These are phyloP conservation scores for Phalaenopsis aphrodite DNA, from an alignment of 106 monocot genomes.

Conservation along the genomic window DNA sequence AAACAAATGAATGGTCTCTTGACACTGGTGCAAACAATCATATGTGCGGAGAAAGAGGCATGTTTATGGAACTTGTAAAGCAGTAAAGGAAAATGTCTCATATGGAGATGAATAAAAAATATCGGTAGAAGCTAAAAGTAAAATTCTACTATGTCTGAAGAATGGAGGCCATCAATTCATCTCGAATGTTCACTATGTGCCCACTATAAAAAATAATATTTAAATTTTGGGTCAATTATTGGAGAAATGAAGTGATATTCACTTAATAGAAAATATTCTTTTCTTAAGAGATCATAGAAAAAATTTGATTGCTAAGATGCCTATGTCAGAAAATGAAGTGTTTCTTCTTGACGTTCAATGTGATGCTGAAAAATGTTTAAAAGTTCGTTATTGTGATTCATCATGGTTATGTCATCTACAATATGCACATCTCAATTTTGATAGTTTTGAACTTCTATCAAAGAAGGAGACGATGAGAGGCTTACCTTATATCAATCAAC, in stretches of 20 bases:
- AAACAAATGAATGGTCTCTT: neutral
- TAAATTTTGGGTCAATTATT: slow-evolving; percentile 12
- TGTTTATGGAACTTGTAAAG: neutral
- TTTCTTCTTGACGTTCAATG: slow-evolving; percentile 5
- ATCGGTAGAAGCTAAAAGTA: neutral
- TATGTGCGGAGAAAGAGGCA: neutral
- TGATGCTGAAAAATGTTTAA: neutral
- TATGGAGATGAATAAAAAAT: slow-evolving; percentile 8
- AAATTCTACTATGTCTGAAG: slow-evolving; percentile 6
- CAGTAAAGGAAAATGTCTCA: neutral
- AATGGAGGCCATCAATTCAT: neutral
- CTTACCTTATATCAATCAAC: neutral
- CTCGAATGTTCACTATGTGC: neutral
- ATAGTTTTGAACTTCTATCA: neutral
- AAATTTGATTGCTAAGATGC: slow-evolving; percentile 7
- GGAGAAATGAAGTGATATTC: neutral
- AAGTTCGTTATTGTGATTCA: neutral
- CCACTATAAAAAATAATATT: slow-evolving; percentile 14
- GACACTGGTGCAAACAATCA: neutral
- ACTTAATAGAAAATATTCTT: slow-evolving; percentile 6
- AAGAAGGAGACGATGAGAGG: slow-evolving; percentile 2
- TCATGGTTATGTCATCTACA: slow-evolving; percentile 17
- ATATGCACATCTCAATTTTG: slow-evolving; percentile 4
- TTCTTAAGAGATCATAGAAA: slow-evolving; percentile 8
- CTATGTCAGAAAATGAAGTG: slow-evolving; percentile 8